A percentile compares a stretch with the other conserved stretches of the same genome.
Conservation (phyloP, 805 yeast genomes). For the Myxozyma melibiosi region DNA sequence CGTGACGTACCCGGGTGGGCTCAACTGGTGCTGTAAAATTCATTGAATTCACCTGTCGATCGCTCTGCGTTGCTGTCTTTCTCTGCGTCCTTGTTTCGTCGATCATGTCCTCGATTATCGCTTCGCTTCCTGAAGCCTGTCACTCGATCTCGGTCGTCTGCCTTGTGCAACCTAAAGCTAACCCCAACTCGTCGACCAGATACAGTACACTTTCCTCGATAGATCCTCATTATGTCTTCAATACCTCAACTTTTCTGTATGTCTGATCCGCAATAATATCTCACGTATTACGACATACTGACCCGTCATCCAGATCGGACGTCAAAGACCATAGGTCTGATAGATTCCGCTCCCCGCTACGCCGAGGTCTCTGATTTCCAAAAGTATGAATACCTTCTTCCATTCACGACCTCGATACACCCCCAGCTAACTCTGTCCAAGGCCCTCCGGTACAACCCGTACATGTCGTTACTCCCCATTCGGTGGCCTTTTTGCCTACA, state of each 20-base stretch:
- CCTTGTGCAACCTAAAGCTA: too few relatives aligned
- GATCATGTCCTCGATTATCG: too few relatives aligned
- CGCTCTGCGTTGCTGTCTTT: too few relatives aligned
- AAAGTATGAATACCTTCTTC: constrained; percentile 34
- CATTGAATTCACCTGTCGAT: too few relatives aligned
- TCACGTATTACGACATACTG: neutral
- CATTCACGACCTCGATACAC: neutral
- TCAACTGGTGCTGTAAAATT: too few relatives aligned
- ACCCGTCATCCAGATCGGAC: constrained; percentile 50
- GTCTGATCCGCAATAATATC: neutral
- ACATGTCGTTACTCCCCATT: constrained; percentile 66
- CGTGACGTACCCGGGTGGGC: too few relatives aligned
- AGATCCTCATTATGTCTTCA: constrained; percentile 14
- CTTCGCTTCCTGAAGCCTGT: too few relatives aligned
- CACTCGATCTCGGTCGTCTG: too few relatives aligned
- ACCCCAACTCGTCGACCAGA: too few relatives aligned
- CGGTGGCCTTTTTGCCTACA: constrained; percentile 70
- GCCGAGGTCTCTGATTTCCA: constrained; percentile 39
- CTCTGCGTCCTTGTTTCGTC: too few relatives aligned
- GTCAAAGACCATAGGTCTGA: constrained; percentile 58
- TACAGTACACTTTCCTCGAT: too few relatives aligned
- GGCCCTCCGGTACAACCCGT: constrained; percentile 46
- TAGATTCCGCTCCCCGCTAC: constrained; percentile 52
- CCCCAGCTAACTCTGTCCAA: neutral
- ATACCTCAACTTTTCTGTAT: constrained; percentile 22